phyloP scores from a whole-genome alignment of 495 filamentous ascomycete species.

The Aspergillus funiculosus region DNA sequence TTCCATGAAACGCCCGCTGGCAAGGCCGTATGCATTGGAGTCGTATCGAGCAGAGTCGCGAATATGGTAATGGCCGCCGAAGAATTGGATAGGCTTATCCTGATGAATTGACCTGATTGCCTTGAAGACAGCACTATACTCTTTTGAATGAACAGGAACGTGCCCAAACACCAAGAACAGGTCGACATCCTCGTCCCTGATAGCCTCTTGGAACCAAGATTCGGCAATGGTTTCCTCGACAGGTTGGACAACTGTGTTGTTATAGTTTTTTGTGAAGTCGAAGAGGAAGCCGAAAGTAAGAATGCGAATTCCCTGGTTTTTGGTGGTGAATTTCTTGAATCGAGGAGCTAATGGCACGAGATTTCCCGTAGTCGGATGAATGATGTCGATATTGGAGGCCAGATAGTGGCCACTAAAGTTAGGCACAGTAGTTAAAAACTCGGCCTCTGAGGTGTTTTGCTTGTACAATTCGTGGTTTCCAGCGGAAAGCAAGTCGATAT shows the following conservation, averaged over 20 bases:
- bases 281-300: conserved; percentile 91
- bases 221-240: conserved; percentile 76
- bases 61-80: conserved; percentile 88
- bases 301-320: conserved; percentile 76
- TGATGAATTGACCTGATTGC: conserved; percentile 72
- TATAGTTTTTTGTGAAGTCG: conserved; percentile 81
- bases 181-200: conserved; percentile 73
- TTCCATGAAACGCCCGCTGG: conserved; percentile 94
- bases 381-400: conserved; percentile 89
- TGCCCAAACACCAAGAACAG: conserved; percentile 85
- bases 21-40: conserved; percentile 69
- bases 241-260: conserved; percentile 78
- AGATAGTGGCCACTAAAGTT: conserved; percentile 71
- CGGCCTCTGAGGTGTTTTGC: conserved; percentile 63
- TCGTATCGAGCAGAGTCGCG: conserved; percentile 82
- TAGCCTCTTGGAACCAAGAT: conserved; percentile 83
- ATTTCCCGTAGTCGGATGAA: conserved; percentile 61
- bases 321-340: conserved; percentile 82
- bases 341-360: conserved; percentile 72
- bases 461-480: conserved; percentile 97
- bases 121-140: conserved; percentile 69
- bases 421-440: conserved; percentile 72
- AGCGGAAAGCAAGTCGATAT: conserved; percentile 77
- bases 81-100: conserved; percentile 84
- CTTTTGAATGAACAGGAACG: conserved; percentile 70